Conservation (phyloP, 2,329 filamentous ascomycete genomes). For the Trematosphaeria pertusa region DNA sequence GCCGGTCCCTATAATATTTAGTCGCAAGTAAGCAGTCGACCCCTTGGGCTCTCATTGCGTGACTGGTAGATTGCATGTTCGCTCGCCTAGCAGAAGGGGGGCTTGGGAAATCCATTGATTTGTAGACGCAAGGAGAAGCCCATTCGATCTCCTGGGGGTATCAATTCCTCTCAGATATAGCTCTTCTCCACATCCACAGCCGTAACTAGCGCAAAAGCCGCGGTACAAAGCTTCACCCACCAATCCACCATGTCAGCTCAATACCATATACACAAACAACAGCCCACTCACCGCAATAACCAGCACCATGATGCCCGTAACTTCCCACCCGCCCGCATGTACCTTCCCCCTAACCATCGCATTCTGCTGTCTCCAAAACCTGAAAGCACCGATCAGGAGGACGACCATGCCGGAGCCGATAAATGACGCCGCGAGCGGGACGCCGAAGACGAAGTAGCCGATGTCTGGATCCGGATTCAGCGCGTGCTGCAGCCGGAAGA, state of each 20-base stretch:
- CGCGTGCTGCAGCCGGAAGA: constrained; percentile 67
- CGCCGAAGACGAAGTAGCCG: constrained; percentile 67
- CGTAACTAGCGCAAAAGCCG: constrained; percentile 19
- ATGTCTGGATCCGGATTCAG: constrained; percentile 54
- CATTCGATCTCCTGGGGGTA: too few relatives aligned
- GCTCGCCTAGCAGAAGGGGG: too few relatives aligned
- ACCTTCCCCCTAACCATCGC: constrained; percentile 65
- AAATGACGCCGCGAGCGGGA: constrained; percentile 62
- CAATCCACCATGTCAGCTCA: constrained; percentile 9
- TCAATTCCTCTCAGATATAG: constrained; percentile 15
- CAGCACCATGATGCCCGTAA: constrained; percentile 57
- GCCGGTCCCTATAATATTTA: too few relatives aligned
- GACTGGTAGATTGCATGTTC: too few relatives aligned
- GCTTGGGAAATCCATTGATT: too few relatives aligned
- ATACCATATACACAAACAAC: constrained; percentile 14
- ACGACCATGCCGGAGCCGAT: constrained; percentile 58
- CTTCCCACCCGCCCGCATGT: constrained; percentile 65
- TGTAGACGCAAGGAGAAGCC: too few relatives aligned
- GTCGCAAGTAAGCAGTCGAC: too few relatives aligned
- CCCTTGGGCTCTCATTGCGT: too few relatives aligned
- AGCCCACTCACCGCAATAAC: constrained; percentile 56
- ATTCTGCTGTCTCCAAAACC: constrained; percentile 68
- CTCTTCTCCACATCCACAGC: constrained; percentile 26
- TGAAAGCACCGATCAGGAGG: constrained; percentile 60
- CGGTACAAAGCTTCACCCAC: constrained; percentile 13